phyloP scores from a whole-genome alignment of 176 grass and related monocot genomes.

The Cenchrus americanus region DNA sequence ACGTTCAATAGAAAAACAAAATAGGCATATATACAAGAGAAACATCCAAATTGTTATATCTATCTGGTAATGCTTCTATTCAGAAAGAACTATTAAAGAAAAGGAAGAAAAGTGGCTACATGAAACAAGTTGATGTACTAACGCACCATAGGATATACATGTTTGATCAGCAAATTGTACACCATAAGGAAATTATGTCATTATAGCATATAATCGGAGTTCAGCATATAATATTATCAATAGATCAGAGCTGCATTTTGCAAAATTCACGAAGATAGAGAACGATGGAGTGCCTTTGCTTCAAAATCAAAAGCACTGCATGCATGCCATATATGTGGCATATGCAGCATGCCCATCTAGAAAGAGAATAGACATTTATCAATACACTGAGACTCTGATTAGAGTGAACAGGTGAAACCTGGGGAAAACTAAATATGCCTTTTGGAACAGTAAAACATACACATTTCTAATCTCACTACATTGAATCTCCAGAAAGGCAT shows the following conservation, averaged over 20 bases:
- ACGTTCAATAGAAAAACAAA: too few relatives aligned
- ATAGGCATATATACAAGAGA: too few relatives aligned
- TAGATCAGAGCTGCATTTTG: background rate
- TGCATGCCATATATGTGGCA: slow-evolving; percentile 9
- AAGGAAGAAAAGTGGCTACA: too few relatives aligned
- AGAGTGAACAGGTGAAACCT: background rate
- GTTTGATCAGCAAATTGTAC: too few relatives aligned
- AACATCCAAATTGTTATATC: too few relatives aligned
- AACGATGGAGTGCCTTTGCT: background rate
- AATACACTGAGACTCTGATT: background rate
- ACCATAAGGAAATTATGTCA: too few relatives aligned
- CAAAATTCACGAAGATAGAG: background rate
- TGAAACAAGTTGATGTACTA: too few relatives aligned
- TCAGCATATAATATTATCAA: background rate
- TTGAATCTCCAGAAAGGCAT: too few relatives aligned
- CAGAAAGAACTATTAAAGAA: too few relatives aligned
- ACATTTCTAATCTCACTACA: too few relatives aligned
- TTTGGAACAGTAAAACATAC: background rate
- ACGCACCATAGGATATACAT: too few relatives aligned
- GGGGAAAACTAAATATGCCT: background rate
- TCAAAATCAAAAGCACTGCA: background rate
- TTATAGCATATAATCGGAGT: slow-evolving; percentile 14
- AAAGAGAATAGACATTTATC: background rate
- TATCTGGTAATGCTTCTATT: too few relatives aligned
- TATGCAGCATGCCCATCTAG: background rate